phyloP scores from a whole-genome alignment of 1,284 basidiomycete species.

The Tremellales sp. region DNA sequence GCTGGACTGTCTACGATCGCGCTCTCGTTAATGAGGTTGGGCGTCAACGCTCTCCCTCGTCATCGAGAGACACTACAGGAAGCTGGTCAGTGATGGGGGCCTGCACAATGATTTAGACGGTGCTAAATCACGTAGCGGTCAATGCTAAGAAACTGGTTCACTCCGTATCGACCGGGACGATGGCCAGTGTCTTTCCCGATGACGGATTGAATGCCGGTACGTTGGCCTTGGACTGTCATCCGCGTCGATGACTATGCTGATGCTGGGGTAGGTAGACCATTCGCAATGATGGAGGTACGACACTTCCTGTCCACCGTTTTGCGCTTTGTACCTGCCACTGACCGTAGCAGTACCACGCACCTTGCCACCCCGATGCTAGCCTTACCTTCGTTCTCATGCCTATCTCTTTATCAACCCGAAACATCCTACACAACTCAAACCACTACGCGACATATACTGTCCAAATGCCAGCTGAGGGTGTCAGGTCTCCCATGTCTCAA shows the following conservation, averaged over 20 bases:
- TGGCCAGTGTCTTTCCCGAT: conserved; percentile 42
- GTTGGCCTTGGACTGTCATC: conserved; percentile 5
- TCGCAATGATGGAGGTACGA: conserved; percentile 62
- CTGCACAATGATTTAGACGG: no score
- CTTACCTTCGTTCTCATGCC: conserved; percentile 61
- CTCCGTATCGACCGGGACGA: conserved; percentile 31
- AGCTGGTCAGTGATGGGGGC: conserved; percentile 29
- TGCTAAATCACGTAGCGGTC: conserved; percentile 15
- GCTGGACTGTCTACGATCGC: not conserved
- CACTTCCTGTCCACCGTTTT: conserved; percentile 23
- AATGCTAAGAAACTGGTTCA: conserved; percentile 26
- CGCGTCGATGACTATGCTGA: no score
- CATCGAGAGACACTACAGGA: conserved; percentile 27
- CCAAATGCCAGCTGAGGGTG: conserved; percentile 47
- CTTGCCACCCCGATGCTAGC: conserved; percentile 59
- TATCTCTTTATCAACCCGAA: conserved; percentile 59
- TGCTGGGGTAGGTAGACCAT: conserved; percentile 60
- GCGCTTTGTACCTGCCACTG: not conserved
- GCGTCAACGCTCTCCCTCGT: not conserved
- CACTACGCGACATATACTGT: conserved; percentile 58
- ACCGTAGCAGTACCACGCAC: conserved; percentile 47
- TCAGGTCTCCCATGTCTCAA: conserved; percentile 43
- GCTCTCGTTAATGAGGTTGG: not conserved
- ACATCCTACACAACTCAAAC: conserved; percentile 53
- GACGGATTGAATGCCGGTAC: conserved; percentile 28